phyloP scores from a whole-genome alignment of 2,329 filamentous ascomycete species.

The Cladobotryum mycophilum region DNA sequence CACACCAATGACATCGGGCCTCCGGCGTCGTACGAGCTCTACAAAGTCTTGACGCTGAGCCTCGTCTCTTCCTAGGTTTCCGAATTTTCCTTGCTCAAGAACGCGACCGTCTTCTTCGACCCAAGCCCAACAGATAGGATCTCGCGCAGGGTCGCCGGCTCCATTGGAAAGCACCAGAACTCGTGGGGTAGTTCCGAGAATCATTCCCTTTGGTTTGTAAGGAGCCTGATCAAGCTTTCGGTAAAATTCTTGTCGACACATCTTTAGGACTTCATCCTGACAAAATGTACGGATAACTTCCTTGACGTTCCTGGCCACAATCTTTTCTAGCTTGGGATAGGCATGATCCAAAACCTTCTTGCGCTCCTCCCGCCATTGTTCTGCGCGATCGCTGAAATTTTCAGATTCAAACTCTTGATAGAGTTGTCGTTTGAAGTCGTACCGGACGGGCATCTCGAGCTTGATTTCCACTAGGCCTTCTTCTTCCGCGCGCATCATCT shows the following conservation, averaged over 20 bases:
- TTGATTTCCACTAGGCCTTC: slow-evolving; percentile 86
- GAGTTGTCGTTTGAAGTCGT: slow-evolving; percentile 69
- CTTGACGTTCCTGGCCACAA: slow-evolving; percentile 89
- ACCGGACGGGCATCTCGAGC: slow-evolving; percentile 68
- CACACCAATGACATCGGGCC: slow-evolving; percentile 84
- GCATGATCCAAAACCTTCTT: slow-evolving; percentile 78
- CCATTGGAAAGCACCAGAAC: slow-evolving; percentile 86
- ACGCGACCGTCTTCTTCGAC: slow-evolving; percentile 89
- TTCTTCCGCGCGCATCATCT: slow-evolving; percentile 96
- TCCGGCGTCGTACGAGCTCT: slow-evolving; percentile 70
- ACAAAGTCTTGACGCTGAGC: slow-evolving; percentile 63
- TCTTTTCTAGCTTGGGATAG: slow-evolving; percentile 70
- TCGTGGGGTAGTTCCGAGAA: slow-evolving; percentile 78
- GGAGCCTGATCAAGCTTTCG: slow-evolving; percentile 91
- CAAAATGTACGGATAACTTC: slow-evolving; percentile 90
- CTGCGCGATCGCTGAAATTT: slow-evolving; percentile 89
- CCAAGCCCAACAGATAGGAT: slow-evolving; percentile 85
- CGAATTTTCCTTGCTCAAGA: slow-evolving; percentile 80
- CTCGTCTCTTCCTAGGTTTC: slow-evolving; percentile 68
- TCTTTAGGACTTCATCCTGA: slow-evolving; percentile 83
- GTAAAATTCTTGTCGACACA: slow-evolving; percentile 82
- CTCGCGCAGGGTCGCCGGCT: slow-evolving; percentile 63
- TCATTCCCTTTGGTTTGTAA: slow-evolving; percentile 89
- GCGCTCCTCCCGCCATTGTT: slow-evolving; percentile 88
- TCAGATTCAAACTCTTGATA: slow-evolving; percentile 85